Evolutionary conservation across 306 rosid species (phyloP).

Genomic region (Carpinus fangiana): DNA sequence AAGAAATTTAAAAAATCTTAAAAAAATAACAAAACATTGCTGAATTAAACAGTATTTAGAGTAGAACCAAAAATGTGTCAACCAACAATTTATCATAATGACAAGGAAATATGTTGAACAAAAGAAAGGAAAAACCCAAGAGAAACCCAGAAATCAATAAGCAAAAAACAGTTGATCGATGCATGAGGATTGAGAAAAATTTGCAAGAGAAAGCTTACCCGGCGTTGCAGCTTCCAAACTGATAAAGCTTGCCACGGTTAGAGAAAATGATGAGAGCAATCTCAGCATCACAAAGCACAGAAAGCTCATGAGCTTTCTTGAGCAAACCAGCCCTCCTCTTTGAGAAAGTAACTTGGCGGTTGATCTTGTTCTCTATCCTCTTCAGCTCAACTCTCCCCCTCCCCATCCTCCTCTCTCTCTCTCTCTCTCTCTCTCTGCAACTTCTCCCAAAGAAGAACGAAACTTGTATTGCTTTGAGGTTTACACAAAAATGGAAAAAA

Average conservation of each 20-base stretch:
- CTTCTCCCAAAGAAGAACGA: background rate
- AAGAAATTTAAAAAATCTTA: background rate
- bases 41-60: background rate
- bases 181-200: background rate
- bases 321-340: constrained; percentile 52
- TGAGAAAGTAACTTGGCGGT: constrained; percentile 60
- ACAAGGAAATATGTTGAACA: background rate
- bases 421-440: background rate
- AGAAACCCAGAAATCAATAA: background rate
- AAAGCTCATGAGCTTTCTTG: constrained; percentile 57
- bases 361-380: constrained; percentile 64
- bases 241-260: constrained; percentile 53
- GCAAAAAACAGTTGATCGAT: background rate
- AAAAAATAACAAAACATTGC: background rate
- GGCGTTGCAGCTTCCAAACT: constrained; percentile 36
- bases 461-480: background rate
- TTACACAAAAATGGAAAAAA: background rate
- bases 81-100: background rate
- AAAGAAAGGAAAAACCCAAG: background rate
- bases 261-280: constrained; percentile 56
- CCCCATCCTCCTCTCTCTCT: constrained; percentile 29
- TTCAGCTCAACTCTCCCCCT: constrained; percentile 56
- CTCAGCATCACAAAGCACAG: constrained; percentile 63
- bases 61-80: background rate
- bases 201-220: constrained; percentile 27